Evolutionary conservation across 208 protist species (phyloP).

Genomic region (Naegleria gruberi): DNA sequence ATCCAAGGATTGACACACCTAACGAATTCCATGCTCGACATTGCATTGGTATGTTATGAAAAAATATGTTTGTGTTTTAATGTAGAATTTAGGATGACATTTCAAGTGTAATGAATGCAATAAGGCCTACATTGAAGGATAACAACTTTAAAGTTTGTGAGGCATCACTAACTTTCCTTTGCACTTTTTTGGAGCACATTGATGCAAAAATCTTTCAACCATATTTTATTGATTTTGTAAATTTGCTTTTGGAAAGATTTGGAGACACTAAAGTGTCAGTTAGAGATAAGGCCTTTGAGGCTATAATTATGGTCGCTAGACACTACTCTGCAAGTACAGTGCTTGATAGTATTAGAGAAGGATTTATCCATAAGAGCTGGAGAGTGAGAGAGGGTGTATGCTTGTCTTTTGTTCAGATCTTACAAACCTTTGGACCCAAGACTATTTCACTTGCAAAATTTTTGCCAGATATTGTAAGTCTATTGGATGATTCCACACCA

Average conservation of each 20-base stretch:
- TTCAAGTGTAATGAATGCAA: not conserved
- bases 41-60: not conserved
- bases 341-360: not conserved
- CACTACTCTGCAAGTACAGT: not conserved
- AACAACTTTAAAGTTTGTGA: slow-evolving; percentile 13
- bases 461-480: not conserved
- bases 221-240: not conserved
- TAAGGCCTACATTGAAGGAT: not conserved
- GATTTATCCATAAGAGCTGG: not conserved
- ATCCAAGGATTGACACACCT: not conserved
- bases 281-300: not conserved
- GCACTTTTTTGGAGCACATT: not conserved
- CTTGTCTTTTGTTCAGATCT: not conserved
- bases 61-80: not conserved
- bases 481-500: not conserved
- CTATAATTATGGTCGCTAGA: not conserved
- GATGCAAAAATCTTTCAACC: not conserved
- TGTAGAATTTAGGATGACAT: not conserved
- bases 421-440: not conserved
- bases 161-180: not conserved
- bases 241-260: not conserved
- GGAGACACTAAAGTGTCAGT: not conserved
- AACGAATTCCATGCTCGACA: not conserved
- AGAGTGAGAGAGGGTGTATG: not conserved
- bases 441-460: not conserved